phyloP scores from a whole-genome alignment of 2,329 filamentous ascomycete species.

The Colletotrichum higginsianum region DNA sequence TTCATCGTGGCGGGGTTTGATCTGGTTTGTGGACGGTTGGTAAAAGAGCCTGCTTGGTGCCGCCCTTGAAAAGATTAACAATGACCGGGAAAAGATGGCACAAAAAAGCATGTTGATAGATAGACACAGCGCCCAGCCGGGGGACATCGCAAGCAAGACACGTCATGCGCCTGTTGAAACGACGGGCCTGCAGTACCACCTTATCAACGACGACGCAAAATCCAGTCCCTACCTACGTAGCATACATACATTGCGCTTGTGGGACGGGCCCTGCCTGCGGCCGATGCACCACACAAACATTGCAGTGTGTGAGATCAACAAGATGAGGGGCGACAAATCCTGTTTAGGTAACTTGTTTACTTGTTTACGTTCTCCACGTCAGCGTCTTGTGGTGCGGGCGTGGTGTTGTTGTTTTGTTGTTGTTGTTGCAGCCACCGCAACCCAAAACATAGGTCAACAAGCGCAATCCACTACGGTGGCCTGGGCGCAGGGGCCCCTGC shows the following conservation, averaged over 20 bases:
- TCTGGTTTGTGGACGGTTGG: conserved; percentile 3
- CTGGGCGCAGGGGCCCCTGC: conserved; percentile 2
- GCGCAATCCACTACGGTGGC: conserved; percentile 8
- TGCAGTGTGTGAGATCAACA: not conserved
- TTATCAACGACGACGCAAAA: conserved; percentile 3
- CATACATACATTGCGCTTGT: not conserved
- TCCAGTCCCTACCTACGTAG: not conserved
- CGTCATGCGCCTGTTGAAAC: conserved; percentile 26
- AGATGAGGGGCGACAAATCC: conserved; percentile 9
- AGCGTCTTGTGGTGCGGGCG: conserved; percentile 8
- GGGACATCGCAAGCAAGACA: conserved; percentile 2
- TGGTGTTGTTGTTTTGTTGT: not conserved
- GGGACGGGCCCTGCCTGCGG: conserved; percentile 24
- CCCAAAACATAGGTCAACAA: conserved; percentile 26
- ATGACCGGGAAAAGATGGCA: not conserved
- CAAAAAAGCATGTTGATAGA: not conserved
- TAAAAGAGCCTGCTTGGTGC: not conserved
- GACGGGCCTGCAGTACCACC: conserved; percentile 29
- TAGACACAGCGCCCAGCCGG: too few species aligned
- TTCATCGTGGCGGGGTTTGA: not conserved
- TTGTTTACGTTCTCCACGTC: conserved; percentile 13
- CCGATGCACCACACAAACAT: conserved; percentile 6
- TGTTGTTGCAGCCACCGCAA: conserved; percentile 21
- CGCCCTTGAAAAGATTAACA: not conserved
- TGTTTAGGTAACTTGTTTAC: conserved; percentile 37